Percentiles rank a stretch among this genome's conserved stretches.
phyloP scores from a whole-genome alignment of 2,329 filamentous ascomycete genomes.

The Monilinia aucupariae region DNA sequence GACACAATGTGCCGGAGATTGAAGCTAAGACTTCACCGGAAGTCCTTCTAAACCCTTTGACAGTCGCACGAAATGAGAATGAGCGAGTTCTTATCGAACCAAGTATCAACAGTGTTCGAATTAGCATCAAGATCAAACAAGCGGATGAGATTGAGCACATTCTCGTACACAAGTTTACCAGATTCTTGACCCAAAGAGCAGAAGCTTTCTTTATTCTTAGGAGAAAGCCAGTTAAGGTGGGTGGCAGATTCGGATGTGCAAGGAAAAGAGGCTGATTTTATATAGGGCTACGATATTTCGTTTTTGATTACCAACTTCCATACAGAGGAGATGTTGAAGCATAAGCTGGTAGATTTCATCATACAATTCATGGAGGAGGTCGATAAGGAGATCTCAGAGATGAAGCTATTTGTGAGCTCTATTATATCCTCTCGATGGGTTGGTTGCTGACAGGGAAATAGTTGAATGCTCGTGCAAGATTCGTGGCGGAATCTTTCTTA shows the following conservation, averaged over 20 bases:
- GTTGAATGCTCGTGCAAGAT: conserved; percentile 94
- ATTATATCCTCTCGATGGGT: background rate
- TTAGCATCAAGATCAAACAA: conserved; percentile 99
- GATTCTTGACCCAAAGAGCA: conserved; percentile 91
- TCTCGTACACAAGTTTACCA: conserved; percentile 94
- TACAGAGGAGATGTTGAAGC: conserved; percentile 97
- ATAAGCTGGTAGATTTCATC: conserved; percentile 98
- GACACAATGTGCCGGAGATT: conserved; percentile 97
- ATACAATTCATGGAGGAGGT: conserved; percentile 99
- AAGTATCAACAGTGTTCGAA: conserved; percentile 91
- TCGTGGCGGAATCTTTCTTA: conserved; percentile 96
- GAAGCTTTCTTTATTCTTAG: conserved; percentile 96
- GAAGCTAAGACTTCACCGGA: conserved; percentile 91
- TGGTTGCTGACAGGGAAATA: conserved; percentile 40
- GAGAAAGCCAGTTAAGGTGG: conserved; percentile 89
- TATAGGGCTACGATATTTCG: conserved; percentile 95
- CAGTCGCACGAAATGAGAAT: conserved; percentile 91
- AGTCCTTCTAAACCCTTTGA: conserved; percentile 85
- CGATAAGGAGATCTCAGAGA: conserved; percentile 99
- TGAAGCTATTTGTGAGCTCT: conserved; percentile 92
- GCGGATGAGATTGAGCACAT: conserved; percentile 99
- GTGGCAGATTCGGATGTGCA: conserved; percentile 4
- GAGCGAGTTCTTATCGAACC: conserved; percentile 95
- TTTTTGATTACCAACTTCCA: conserved; percentile 99
- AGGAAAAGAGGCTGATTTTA: conserved; percentile 21